A percentile compares a stretch with the other conserved stretches of the same genome.
phyloP scores from a whole-genome alignment of 2,329 filamentous ascomycete genomes.

The Penicillium brasilianum region DNA sequence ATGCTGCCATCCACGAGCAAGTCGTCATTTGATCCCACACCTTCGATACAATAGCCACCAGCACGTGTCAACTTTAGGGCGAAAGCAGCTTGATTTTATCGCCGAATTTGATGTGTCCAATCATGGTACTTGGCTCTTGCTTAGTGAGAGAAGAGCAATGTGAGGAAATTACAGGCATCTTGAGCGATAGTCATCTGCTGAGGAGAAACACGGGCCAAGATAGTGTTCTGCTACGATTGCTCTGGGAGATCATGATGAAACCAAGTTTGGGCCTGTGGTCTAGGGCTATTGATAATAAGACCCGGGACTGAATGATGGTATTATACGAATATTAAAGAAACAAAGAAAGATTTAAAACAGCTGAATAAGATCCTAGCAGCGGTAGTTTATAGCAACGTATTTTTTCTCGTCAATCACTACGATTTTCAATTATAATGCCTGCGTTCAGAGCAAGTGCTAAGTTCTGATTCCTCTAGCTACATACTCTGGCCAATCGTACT shows the following conservation, averaged over 20 bases:
- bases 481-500: too few species aligned
- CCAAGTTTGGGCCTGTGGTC: constrained; percentile 22
- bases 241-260: constrained; percentile 23
- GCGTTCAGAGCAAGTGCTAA: too few species aligned
- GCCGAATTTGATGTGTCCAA: constrained; percentile 24
- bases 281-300: constrained; percentile 23
- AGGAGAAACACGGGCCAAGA: constrained; percentile 12
- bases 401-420: too few species aligned
- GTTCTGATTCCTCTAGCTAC: too few species aligned
- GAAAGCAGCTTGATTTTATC: constrained; percentile 20
- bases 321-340: constrained; percentile 12
- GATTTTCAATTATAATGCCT: too few species aligned
- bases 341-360: too few species aligned
- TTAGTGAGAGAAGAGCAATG: constrained; percentile 17
- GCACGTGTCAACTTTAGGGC: constrained; percentile 6
- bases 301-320: constrained; percentile 21
- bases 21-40: constrained; percentile 17
- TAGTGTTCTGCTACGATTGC: constrained; percentile 11
- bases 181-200: background rate
- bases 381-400: too few species aligned
- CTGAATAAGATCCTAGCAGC: too few species aligned
- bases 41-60: constrained; percentile 7
- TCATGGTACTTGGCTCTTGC: constrained; percentile 27
- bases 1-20: constrained; percentile 27
- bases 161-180: background rate